Conservation (phyloP, 805 yeast species). For the Starmerella asiatica region DNA sequence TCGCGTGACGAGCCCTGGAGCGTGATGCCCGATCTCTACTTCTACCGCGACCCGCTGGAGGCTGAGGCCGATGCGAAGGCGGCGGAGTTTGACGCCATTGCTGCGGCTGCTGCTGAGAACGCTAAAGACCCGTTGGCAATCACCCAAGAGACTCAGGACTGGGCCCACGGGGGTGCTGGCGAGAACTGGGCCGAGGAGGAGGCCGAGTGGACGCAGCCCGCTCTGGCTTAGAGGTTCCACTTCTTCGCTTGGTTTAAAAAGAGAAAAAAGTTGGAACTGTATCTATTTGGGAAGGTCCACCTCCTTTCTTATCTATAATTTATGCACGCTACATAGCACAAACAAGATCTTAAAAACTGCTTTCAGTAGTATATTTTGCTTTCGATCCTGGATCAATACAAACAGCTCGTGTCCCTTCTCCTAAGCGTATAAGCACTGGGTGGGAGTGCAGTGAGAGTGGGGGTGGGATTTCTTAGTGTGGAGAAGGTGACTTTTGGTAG, state of each 20-base stretch:
- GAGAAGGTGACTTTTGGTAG: no score
- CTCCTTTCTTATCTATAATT: conserved; percentile 4
- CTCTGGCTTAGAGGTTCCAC: conserved; percentile 13
- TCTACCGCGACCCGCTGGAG: conserved; percentile 99
- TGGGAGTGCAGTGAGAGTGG: no score
- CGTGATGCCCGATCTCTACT: conserved; percentile 99
- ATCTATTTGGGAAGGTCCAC: not conserved
- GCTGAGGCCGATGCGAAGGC: conserved; percentile 62
- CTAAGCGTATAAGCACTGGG: no score
- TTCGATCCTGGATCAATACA: no score
- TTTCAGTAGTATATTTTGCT: no score
- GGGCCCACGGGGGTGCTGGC: conserved; percentile 36
- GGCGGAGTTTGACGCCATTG: conserved; percentile 52
- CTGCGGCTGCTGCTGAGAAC: conserved; percentile 38
- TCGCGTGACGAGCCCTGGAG: conserved; percentile 96
- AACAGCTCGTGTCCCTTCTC: no score
- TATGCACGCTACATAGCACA: conserved; percentile 8
- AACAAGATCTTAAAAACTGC: conserved; percentile 3
- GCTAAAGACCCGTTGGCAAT: conserved; percentile 14
- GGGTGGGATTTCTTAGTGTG: no score
- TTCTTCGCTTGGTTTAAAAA: not conserved
- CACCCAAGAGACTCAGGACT: conserved; percentile 30
- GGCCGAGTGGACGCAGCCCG: conserved; percentile 23
- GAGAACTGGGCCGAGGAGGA: conserved; percentile 35
- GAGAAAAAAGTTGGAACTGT: no score